phyloP scores from a whole-genome alignment of 1,284 basidiomycete genomes.

The Lignosus rhinocerotis region DNA sequence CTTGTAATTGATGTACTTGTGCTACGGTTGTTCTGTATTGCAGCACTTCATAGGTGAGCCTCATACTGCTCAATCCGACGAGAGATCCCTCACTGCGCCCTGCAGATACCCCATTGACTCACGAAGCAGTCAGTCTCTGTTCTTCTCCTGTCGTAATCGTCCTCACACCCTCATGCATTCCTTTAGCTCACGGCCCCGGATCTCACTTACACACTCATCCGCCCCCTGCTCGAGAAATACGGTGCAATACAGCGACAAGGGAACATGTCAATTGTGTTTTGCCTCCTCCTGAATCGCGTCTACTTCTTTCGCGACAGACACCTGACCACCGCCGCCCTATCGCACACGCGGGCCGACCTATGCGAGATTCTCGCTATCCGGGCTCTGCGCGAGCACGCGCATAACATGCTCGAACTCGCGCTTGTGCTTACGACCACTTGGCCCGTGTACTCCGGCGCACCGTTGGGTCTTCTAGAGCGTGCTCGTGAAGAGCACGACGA shows the following conservation, averaged over 20 bases:
- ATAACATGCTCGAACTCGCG: constrained; percentile 76
- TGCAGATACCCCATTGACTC: constrained; percentile 73
- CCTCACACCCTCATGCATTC: background rate
- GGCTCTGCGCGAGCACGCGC: constrained; percentile 76
- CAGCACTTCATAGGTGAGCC: constrained; percentile 64
- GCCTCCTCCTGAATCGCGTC: constrained; percentile 85
- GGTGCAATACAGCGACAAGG: constrained; percentile 58
- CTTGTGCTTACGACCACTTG: constrained; percentile 84
- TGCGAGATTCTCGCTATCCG: constrained; percentile 91
- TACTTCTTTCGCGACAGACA: constrained; percentile 81
- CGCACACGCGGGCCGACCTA: constrained; percentile 72
- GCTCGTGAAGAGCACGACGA: constrained; percentile 74
- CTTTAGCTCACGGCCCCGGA: constrained; percentile 76
- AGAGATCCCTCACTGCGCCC: constrained; percentile 3
- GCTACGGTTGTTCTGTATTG: background rate
- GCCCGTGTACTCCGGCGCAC: constrained; percentile 86
- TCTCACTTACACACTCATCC: constrained; percentile 83
- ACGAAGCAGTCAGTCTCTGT: constrained; percentile 57
- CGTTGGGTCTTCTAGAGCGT: constrained; percentile 56
- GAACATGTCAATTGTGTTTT: constrained; percentile 82
- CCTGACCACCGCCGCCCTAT: constrained; percentile 67
- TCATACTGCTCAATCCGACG: background rate
- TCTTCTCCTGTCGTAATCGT: background rate
- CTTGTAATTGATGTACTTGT: background rate
- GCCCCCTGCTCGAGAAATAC: constrained; percentile 76